Percentiles rank a stretch among this genome's conserved stretches.
Conservation (phyloP, 2,329 filamentous ascomycete species). For the Hortaea sp. region DNA sequence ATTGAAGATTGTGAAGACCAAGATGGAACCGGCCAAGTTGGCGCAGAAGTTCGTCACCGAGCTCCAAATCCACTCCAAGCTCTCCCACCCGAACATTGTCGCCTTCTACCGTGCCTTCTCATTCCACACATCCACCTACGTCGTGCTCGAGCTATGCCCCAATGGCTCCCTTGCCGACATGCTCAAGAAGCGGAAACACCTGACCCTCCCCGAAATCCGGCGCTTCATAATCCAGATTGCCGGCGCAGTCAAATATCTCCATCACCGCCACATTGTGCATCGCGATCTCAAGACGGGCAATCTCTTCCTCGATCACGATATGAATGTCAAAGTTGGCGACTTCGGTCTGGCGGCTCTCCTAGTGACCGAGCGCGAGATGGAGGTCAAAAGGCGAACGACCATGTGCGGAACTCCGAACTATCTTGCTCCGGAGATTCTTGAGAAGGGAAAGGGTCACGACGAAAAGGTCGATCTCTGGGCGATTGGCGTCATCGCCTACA, state of each 20-base stretch:
- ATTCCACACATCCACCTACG: constrained; percentile 79
- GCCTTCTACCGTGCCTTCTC: constrained; percentile 92
- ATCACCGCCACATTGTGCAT: constrained; percentile 90
- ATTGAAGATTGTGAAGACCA: constrained; percentile 73
- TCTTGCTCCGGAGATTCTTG: constrained; percentile 86
- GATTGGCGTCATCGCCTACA: constrained; percentile 95
- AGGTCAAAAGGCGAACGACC: constrained; percentile 71
- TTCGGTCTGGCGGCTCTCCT: constrained; percentile 90
- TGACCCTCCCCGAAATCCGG: constrained; percentile 88
- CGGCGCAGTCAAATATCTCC: constrained; percentile 96
- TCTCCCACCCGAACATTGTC: constrained; percentile 91
- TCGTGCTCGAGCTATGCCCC: constrained; percentile 86
- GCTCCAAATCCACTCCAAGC: constrained; percentile 95
- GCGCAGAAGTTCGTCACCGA: constrained; percentile 78
- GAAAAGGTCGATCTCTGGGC: constrained; percentile 99
- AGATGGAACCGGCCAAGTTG: constrained; percentile 69
- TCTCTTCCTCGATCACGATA: constrained; percentile 83
- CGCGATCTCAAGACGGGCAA: constrained; percentile 97
- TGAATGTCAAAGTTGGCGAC: constrained; percentile 98
- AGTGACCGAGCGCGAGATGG: constrained; percentile 83
- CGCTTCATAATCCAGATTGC: constrained; percentile 92
- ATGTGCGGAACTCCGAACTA: constrained; percentile 97
- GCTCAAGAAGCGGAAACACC: constrained; percentile 80
- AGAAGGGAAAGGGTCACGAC: constrained; percentile 91
- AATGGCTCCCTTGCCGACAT: constrained; percentile 97